A percentile compares a stretch with the other conserved stretches of the same genome.
phyloP scores from a whole-genome alignment of 495 filamentous ascomycete genomes.

The Aspergillus coremiiformis region DNA sequence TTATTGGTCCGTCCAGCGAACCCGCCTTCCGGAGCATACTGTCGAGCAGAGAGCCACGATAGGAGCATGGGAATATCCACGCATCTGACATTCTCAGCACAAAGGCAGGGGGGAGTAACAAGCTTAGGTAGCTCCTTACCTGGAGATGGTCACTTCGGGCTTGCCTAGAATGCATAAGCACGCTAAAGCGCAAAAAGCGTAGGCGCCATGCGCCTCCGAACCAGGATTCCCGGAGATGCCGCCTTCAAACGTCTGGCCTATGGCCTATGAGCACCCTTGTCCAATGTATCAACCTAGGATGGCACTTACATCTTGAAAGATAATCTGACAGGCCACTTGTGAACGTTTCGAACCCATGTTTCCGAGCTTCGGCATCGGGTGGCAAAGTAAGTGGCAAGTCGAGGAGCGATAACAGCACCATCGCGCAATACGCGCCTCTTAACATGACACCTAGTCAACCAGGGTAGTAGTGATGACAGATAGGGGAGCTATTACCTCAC shows the following conservation, averaged over 20 bases:
- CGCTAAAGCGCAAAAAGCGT: conserved; percentile 90
- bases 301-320: conserved; percentile 66
- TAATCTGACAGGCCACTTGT: conserved; percentile 67
- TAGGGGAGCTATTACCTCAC: conserved; percentile 54
- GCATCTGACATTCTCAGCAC: conserved; percentile 44
- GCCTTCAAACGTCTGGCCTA: conserved; percentile 90
- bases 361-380: conserved; percentile 46
- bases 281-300: not conserved
- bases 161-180: conserved; percentile 75
- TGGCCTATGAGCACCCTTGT: conserved; percentile 9
- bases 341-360: conserved; percentile 44
- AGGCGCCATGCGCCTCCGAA: conserved; percentile 89
- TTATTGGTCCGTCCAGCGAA: conserved; percentile 95
- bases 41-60: conserved; percentile 80
- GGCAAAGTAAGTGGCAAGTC: conserved; percentile 74
- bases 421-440: conserved; percentile 87
- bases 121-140: conserved; percentile 36
- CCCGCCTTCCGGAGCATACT: conserved; percentile 87
- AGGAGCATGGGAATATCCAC: conserved; percentile 72
- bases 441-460: conserved; percentile 13
- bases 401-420: conserved; percentile 73
- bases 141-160: conserved; percentile 61
- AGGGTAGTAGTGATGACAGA: not conserved
- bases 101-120: not conserved
- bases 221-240: conserved; percentile 77